Conservation (phyloP, 225 moss, liverwort and hornwort species). For the Marchantia polymorpha region DNA sequence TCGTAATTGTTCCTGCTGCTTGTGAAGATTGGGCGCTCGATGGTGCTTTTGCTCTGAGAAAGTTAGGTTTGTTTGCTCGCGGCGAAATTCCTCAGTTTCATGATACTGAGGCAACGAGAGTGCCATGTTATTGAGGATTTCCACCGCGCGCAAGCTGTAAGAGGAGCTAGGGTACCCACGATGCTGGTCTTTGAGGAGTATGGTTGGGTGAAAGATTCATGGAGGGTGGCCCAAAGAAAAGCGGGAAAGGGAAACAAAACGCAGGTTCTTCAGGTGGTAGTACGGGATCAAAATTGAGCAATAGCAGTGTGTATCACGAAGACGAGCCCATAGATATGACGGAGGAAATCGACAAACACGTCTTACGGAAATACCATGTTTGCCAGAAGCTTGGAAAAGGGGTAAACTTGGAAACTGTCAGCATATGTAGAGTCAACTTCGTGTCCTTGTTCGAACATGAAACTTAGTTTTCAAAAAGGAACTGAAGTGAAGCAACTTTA, state of each 20-base stretch:
- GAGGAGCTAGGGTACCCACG: neutral
- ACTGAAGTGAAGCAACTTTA: neutral
- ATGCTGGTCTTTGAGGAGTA: neutral
- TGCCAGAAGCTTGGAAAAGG: conserved; percentile 59
- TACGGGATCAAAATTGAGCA: neutral
- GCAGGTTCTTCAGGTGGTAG: conserved; percentile 5
- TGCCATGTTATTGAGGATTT: conserved; percentile 1
- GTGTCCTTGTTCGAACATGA: neutral
- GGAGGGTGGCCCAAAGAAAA: conserved; percentile 16
- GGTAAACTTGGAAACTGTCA: conserved; percentile 14
- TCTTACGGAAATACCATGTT: conserved; percentile 50
- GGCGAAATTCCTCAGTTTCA: conserved; percentile 1
- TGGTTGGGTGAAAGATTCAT: conserved; percentile 10
- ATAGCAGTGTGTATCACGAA: neutral
- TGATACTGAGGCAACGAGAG: neutral
- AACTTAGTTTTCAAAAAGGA: neutral
- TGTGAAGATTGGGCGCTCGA: no score
- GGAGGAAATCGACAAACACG: conserved; percentile 57
- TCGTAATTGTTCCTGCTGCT: no score
- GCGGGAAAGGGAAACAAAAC: conserved; percentile 13
- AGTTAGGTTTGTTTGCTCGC: no score
- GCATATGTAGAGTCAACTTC: neutral
- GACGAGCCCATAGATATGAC: conserved; percentile 32
- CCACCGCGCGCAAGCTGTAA: neutral
- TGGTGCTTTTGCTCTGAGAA: no score